Evolutionary conservation across 2,329 filamentous ascomycete species (phyloP).

Genomic region (Epichloe scottii): DNA sequence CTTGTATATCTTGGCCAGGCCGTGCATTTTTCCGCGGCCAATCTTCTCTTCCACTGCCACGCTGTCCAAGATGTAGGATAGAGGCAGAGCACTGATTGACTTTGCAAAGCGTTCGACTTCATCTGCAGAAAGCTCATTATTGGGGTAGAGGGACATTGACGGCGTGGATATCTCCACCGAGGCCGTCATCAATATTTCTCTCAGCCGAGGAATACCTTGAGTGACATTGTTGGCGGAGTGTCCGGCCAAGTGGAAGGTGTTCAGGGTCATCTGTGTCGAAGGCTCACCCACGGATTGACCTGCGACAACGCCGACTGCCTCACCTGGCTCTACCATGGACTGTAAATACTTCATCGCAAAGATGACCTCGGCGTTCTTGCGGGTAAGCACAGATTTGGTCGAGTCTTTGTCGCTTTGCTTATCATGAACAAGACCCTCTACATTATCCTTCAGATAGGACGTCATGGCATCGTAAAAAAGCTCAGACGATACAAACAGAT

Average conservation of each 20-base stretch:
- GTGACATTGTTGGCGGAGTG: slow-evolving; percentile 98
- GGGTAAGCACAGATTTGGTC: slow-evolving; percentile 32
- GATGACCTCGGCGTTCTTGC: slow-evolving; percentile 70
- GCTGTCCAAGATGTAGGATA: slow-evolving; percentile 74
- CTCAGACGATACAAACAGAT: slow-evolving; percentile 81
- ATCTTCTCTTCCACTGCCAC: slow-evolving; percentile 70
- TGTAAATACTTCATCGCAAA: slow-evolving; percentile 88
- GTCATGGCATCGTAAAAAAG: slow-evolving; percentile 62
- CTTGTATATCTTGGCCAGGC: slow-evolving; percentile 73
- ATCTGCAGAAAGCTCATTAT: slow-evolving; percentile 54
- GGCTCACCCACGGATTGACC: slow-evolving; percentile 95
- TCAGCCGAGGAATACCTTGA: slow-evolving; percentile 87
- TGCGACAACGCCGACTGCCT: slow-evolving; percentile 93
- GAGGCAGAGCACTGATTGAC: slow-evolving; percentile 72
- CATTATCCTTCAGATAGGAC: slow-evolving; percentile 70
- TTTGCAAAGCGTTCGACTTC: slow-evolving; percentile 77
- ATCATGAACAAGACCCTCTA: slow-evolving; percentile 41
- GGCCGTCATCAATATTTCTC: slow-evolving; percentile 98
- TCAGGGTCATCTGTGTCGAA: slow-evolving; percentile 97
- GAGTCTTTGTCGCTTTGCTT: slow-evolving; percentile 25
- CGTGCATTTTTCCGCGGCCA: slow-evolving; percentile 54
- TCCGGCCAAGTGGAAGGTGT: slow-evolving; percentile 98
- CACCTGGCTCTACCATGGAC: slow-evolving; percentile 85
- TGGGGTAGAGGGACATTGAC: slow-evolving; percentile 72
- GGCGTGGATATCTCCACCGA: slow-evolving; percentile 82